A percentile compares a stretch with the other conserved stretches of the same genome.
phyloP scores from a whole-genome alignment of 805 yeast genomes.

The Candida ortonii region DNA sequence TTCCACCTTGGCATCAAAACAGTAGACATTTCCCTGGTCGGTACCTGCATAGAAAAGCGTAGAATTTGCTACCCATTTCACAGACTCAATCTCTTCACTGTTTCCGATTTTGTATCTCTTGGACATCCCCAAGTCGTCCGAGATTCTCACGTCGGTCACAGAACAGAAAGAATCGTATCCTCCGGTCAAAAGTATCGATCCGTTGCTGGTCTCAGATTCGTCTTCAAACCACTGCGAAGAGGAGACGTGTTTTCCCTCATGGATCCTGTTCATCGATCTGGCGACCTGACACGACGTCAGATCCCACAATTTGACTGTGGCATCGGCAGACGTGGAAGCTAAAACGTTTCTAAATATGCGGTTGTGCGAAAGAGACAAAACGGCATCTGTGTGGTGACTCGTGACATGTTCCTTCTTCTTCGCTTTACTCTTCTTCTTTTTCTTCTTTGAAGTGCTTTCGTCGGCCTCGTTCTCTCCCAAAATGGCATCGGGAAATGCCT shows the following conservation, averaged over 20 bases:
- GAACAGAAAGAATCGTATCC: conserved; percentile 88
- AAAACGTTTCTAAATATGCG: conserved; percentile 75
- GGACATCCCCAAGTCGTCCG: conserved; percentile 56
- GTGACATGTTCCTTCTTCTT: conserved; percentile 49
- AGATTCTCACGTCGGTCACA: conserved; percentile 79
- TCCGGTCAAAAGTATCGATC: conserved; percentile 76
- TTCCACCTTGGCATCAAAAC: conserved; percentile 76
- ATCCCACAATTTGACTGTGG: conserved; percentile 95
- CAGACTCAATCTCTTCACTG: conserved; percentile 73
- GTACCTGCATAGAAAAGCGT: conserved; percentile 77
- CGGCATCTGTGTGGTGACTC: conserved; percentile 91
- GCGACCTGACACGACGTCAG: conserved; percentile 71
- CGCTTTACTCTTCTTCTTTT: conserved; percentile 52
- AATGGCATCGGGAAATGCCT: conserved; percentile 91
- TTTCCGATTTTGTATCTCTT: conserved; percentile 62
- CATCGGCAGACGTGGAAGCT: conserved; percentile 94
- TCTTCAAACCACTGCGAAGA: conserved; percentile 80
- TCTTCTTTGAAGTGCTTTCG: conserved; percentile 35
- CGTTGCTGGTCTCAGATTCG: conserved; percentile 38
- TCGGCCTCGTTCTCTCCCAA: conserved; percentile 70
- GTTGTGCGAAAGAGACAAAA: conserved; percentile 82
- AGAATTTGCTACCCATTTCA: conserved; percentile 61
- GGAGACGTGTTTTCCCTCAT: conserved; percentile 78
- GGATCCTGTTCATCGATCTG: conserved; percentile 69
- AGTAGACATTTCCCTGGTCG: conserved; percentile 84